phyloP scores from a whole-genome alignment of 2,329 filamentous ascomycete species.

The Graphium sp. region DNA sequence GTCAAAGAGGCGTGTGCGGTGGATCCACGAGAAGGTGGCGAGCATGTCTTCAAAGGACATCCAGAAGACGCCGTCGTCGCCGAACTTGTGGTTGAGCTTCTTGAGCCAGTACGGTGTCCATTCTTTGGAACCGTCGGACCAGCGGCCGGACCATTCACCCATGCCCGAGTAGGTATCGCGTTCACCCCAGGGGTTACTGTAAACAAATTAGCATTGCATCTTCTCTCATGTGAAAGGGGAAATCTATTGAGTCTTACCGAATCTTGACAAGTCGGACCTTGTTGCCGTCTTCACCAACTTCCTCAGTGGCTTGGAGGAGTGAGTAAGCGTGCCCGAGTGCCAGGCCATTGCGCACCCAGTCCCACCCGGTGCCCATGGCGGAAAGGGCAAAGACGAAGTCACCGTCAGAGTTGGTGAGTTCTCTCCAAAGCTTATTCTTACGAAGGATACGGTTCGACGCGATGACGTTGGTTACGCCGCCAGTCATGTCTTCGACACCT shows the following conservation, averaged over 20 bases:
- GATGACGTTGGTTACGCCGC: slow-evolving; percentile 38
- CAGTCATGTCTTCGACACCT: slow-evolving; percentile 38
- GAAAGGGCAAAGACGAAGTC: slow-evolving; percentile 44
- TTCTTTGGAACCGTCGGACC: slow-evolving; percentile 57
- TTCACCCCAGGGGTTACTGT: slow-evolving; percentile 56
- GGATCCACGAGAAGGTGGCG: slow-evolving; percentile 23
- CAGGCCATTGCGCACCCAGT: slow-evolving; percentile 19
- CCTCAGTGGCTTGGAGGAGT: slow-evolving; percentile 27
- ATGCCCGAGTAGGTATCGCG: slow-evolving; percentile 15
- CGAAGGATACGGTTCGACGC: slow-evolving; percentile 41
- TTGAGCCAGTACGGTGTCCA: slow-evolving; percentile 62
- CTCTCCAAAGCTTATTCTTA: slow-evolving; percentile 54
- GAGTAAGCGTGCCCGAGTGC: slow-evolving; percentile 31
- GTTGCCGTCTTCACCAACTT: slow-evolving; percentile 20
- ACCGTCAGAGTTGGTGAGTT: slow-evolving; percentile 48
- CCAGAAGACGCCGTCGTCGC: slow-evolving; percentile 44
- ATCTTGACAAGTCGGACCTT: slow-evolving; percentile 22
- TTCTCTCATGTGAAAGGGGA: not conserved
- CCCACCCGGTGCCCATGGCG: slow-evolving; percentile 13
- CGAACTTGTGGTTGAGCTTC: slow-evolving; percentile 47
- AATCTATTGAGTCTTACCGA: slow-evolving; percentile 14
- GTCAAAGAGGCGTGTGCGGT: slow-evolving; percentile 28
- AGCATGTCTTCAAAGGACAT: slow-evolving; percentile 27
- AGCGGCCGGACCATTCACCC: slow-evolving; percentile 54
- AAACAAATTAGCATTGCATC: slow-evolving; percentile 3